Base-by-base conservation (phyloP, 2,329 filamentous ascomycete genomes). In the Colletotrichum costaricense region DNA sequence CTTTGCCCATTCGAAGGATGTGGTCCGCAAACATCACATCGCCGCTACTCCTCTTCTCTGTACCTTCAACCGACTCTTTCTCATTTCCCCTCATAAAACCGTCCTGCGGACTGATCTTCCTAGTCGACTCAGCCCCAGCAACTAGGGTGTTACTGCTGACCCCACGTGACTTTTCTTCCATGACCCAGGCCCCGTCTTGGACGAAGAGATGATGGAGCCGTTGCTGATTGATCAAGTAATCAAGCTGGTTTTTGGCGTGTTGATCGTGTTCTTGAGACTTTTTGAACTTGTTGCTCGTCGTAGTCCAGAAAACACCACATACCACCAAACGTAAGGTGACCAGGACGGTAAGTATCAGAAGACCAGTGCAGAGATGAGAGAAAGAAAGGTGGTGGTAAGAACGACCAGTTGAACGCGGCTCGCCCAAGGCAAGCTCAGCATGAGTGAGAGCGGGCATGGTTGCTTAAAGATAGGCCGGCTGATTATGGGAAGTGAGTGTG, bases 381-480 rank as follows among this genome's bases (percentile, higher is more conserved):
- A 74, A 72, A 26, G 63, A 55, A 19, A 73, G 5, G 56, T 65
- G 72, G 55, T 73, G 59, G 62, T 72, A 60, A 58, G 57, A 49
- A 22, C 22, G 30, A 35, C n/a, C 22, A 64, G 70, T 62, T 14
- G 64, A 69, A 35, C 65, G 69, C 67, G 79, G 75, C 72, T 76
- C 74, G 73, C 78, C 76, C 75, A 77, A 77, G 66, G 76, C 78
- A 74, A 78, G 77, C 77, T 81, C 63, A 74, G 72, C 38, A 56
- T 71, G 68, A 69, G 55, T 80, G 77, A 83, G 76, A 78, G 78
- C 79, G 76, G 84, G 83, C 84, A 85, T 85, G 74, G 73, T 80
- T 84, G 80, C 80, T 72, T 68, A 56, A 72, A 72, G 42, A 38
- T 30, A 35, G 77, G 78, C 78, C 79, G 52, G 52, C 76, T 81